phyloP scores from a whole-genome alignment of 2,329 filamentous ascomycete genomes.

The Cladosporium sp. region DNA sequence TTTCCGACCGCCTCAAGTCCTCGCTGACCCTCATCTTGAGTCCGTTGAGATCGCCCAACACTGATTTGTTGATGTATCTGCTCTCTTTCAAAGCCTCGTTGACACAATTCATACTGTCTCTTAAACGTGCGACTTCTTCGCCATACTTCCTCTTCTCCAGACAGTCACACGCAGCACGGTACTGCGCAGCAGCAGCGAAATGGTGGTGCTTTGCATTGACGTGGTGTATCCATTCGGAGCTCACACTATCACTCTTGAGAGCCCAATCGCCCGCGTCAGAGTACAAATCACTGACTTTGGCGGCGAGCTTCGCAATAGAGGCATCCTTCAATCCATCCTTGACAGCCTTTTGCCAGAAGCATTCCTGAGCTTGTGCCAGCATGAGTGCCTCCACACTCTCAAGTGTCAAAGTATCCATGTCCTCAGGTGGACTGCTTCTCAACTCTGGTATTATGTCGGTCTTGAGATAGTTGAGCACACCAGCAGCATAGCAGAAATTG shows the following conservation, averaged over 20 bases:
- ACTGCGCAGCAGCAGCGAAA: conserved; percentile 93
- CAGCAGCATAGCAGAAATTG: conserved; percentile 83
- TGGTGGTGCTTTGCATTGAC: conserved; percentile 96
- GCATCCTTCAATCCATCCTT: conserved; percentile 91
- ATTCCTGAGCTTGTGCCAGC: conserved; percentile 91
- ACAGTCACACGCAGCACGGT: conserved; percentile 82
- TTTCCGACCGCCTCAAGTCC: conserved; percentile 86
- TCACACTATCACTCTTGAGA: conserved; percentile 82
- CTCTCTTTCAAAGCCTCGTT: conserved; percentile 82
- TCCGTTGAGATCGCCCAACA: conserved; percentile 75
- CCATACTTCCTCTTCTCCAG: conserved; percentile 92
- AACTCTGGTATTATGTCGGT: conserved; percentile 74
- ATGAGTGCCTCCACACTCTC: conserved; percentile 78
- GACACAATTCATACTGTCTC: conserved; percentile 76
- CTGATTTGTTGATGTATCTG: conserved; percentile 73
- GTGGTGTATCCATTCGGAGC: conserved; percentile 95
- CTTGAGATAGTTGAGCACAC: conserved; percentile 74
- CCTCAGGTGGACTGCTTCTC: conserved; percentile 78
- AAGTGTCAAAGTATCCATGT: conserved; percentile 87
- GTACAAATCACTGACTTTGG: conserved; percentile 87
- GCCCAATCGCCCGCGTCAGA: conserved; percentile 77
- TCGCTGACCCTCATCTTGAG: conserved; percentile 79
- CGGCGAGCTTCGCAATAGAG: conserved; percentile 85
- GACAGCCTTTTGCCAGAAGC: conserved; percentile 96
- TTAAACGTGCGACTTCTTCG: conserved; percentile 83